Base-by-base conservation (phyloP, 306 rosid species). In the Rubus parviflorus region DNA sequence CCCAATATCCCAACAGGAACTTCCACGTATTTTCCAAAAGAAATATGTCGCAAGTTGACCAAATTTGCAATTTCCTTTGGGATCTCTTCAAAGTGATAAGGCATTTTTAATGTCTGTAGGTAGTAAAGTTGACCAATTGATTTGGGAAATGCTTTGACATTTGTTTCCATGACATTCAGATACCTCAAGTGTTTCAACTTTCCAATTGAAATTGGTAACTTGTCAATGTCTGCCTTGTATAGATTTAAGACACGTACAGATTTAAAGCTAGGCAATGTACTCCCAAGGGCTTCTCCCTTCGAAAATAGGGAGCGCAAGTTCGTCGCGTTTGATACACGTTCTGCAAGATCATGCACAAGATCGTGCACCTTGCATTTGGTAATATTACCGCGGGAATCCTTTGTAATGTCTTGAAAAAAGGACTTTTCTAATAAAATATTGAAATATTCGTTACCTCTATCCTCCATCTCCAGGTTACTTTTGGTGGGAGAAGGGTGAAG, bases 161-260 rank as follows among this genome's bases (percentile, higher is more conserved):
- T 58, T 58, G 64, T 58, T 58, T 1, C 0, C 38, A 23, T 22
- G 10, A 58, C 64, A 58, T 54, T n/a, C 1, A 54, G 14, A 20
- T 54, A 54, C 61, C 61, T 54, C 61, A 54, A 54, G 25, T 54
- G 61, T 54, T n/a, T 54, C 61, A 54, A 54, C 61, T 54, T 19
- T 6, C 30, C 61, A n/a, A 54, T 20, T 58, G 64, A 58, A 11
- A 3, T 4, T 10, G 64, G 64, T 38, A 58, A 58, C 38, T 3
- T 22, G 6, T 11, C 40, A 10, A 58, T 58, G 16, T 58, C 38
- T 11, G 64, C 64, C 64, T 10, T 58, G 38, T 58, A 58, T 58
- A 58, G 22, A 23, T 58, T 58, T 23, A 58, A 23, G 64, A 58
- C 64, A 23, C 64, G 40, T 23, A 58, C 3, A 3, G 64, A 58